Evolutionary conservation across 805 yeast species (phyloP), one percentile per base, ranked within the genome.

Genomic region (Starmerella vitae): DNA sequence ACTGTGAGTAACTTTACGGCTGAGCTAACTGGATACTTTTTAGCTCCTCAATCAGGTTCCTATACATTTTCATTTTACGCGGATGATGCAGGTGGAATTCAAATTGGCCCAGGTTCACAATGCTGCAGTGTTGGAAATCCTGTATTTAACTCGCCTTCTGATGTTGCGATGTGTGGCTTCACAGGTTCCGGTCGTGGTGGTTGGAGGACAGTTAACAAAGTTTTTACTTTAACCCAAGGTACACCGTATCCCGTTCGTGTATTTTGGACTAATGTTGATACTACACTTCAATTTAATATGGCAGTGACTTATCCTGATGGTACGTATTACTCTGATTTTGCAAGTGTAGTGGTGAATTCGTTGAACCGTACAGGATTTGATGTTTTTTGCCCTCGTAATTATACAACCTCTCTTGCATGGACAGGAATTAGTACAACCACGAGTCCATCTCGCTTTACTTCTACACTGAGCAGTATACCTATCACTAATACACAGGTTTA

Each of bases 401-500:
- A 20, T 21, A 33, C 35, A 7, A 14, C 30, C 13, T 25, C 37
- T 7, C 17, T 34, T 18, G 30, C 37, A 5, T 34, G 37, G 37
- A 25, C 37, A 4, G 37, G 37, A 4, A 17, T 24, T 24, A 25
- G 18, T 25, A 26, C 30, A 14, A 14, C 37, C 12, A 33, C 35
- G n/a, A 28, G 33, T 7, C 5, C 5, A 10, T 21, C 28, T 4
- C 34, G 34, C 4, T 13, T 25, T 3, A 30, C 19, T 3, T 31
- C 43, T 4, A 25, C 32, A 3, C 36, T 39, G 3, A 30, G 30
- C 20, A 24, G 21, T 10, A 33, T 36, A 20, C 29, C 43, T 5
- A 36, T 38, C 9, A 39, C 37, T 3, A 30, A 27, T 20, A 39
- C 39, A 4, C 4, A 30, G 17, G 39, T 39, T 4, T 15, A 27